Evolutionary conservation across 2,329 filamentous ascomycete genomes (phyloP).

Genomic region (Penicillium sp.): DNA sequence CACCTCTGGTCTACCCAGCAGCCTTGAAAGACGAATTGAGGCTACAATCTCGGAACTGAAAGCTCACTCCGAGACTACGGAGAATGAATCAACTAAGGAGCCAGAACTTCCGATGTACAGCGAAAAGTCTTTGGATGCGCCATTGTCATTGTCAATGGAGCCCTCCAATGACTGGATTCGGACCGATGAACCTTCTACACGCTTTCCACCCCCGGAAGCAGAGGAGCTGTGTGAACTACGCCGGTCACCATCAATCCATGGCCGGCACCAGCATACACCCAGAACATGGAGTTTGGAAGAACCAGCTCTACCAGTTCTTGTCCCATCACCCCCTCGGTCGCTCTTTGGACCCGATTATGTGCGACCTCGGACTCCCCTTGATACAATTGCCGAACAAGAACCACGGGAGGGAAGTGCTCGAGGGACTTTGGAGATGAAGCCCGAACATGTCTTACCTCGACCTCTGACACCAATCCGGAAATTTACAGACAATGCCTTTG

Average conservation of each 20-base stretch:
- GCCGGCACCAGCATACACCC: conserved; percentile 28
- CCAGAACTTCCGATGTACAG: conserved; percentile 8
- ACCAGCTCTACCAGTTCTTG: conserved; percentile 13
- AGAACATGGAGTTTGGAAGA: conserved; percentile 33
- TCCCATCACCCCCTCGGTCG: conserved; percentile 32
- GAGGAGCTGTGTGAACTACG: conserved; percentile 29
- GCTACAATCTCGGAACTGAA: conserved; percentile 8
- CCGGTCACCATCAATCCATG: conserved; percentile 40
- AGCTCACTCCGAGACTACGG: neutral
- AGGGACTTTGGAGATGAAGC: conserved; percentile 40
- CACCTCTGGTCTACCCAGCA: conserved; percentile 13
- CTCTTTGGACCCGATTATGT: conserved; percentile 37
- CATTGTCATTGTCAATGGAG: conserved; percentile 12
- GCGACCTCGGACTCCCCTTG: conserved; percentile 45
- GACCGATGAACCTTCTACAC: conserved; percentile 2
- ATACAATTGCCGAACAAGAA: conserved; percentile 53
- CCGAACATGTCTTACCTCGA: conserved; percentile 38
- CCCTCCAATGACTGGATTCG: conserved; percentile 5
- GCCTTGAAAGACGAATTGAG: conserved; percentile 8
- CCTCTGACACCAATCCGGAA: conserved; percentile 32
- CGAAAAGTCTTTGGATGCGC: conserved; percentile 29
- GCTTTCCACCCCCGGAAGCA: conserved; percentile 17
- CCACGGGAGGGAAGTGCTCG: conserved; percentile 39
- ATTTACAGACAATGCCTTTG: conserved; percentile 35
- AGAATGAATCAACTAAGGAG: conserved; percentile 8